Evolutionary conservation across 306 rosid genomes (phyloP).

Genomic region (Chamaecrista fasciculata): DNA sequence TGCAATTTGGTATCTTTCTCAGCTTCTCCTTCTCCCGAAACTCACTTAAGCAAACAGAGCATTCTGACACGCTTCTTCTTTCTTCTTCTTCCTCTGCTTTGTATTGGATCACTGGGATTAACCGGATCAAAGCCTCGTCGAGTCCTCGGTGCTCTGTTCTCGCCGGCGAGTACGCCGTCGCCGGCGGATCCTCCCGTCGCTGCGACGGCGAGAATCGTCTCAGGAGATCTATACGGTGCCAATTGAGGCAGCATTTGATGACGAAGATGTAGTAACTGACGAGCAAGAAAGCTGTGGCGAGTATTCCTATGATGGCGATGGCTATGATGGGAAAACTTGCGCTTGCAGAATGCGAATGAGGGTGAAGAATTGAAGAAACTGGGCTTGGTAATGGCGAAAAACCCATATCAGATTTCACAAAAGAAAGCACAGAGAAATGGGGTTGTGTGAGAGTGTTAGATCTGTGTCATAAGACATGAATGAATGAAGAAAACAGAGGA

Average conservation of each 20-base stretch:
- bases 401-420: slow-evolving; percentile 53
- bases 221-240: slow-evolving; percentile 90
- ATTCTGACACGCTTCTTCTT: slow-evolving; percentile 48
- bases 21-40: slow-evolving; percentile 74
- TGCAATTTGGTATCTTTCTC: slow-evolving; percentile 77
- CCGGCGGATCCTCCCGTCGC: slow-evolving; percentile 39
- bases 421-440: slow-evolving; percentile 31
- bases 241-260: slow-evolving; percentile 91
- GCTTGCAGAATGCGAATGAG: slow-evolving; percentile 45
- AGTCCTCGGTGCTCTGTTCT: slow-evolving; percentile 54
- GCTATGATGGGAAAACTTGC: slow-evolving; percentile 87
- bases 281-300: slow-evolving; percentile 83
- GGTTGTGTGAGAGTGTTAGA: slow-evolving; percentile 25
- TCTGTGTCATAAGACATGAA: slow-evolving; percentile 42
- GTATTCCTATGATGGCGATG: slow-evolving; percentile 81
- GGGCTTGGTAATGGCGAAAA: slow-evolving; percentile 56
- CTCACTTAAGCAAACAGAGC: slow-evolving; percentile 90
- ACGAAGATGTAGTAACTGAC: slow-evolving; percentile 91
- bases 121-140: slow-evolving; percentile 73
- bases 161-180: slow-evolving; percentile 36
- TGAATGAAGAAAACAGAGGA: slow-evolving; percentile 21
- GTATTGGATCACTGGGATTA: slow-evolving; percentile 74
- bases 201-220: slow-evolving; percentile 66
- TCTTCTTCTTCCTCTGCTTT: slow-evolving; percentile 35
- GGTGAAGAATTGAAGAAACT: slow-evolving; percentile 38